phyloP scores from a whole-genome alignment of 1,284 basidiomycete species.

The Ustilago nuda region DNA sequence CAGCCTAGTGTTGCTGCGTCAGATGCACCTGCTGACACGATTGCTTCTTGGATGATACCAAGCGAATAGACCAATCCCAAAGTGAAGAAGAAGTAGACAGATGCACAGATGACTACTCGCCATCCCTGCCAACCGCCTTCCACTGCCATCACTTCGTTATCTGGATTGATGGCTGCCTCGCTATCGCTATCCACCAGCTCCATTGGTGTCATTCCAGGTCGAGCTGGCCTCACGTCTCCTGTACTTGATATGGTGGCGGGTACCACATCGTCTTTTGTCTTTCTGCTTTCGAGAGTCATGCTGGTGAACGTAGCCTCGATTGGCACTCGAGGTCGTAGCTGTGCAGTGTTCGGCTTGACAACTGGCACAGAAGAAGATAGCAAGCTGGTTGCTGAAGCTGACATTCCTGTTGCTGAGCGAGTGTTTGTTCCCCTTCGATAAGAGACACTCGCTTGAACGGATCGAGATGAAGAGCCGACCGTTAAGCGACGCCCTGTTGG shows the following conservation, averaged over 20 bases:
- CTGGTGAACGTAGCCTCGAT: conserved; percentile 12
- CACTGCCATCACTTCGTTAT: conserved; percentile 16
- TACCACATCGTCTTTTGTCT: neutral
- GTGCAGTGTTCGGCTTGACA: conserved; percentile 14
- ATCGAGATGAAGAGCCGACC: conserved; percentile 9
- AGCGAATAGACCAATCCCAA: conserved; percentile 66
- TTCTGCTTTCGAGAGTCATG: conserved; percentile 11
- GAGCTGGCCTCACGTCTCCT: conserved; percentile 1
- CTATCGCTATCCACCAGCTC: conserved; percentile 75
- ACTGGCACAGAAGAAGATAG: conserved; percentile 7
- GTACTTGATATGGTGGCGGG: neutral
- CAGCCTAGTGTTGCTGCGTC: conserved; percentile 67
- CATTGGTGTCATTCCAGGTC: conserved; percentile 76
- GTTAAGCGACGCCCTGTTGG: neutral
- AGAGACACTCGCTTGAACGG: conserved; percentile 4
- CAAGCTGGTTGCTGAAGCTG: conserved; percentile 2
- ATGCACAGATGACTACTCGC: conserved; percentile 37
- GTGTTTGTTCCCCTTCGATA: neutral
- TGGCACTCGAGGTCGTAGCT: conserved; percentile 28
- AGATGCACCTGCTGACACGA: conserved; percentile 61
- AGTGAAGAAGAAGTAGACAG: conserved; percentile 53
- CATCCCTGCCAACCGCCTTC: conserved; percentile 36
- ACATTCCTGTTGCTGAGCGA: neutral
- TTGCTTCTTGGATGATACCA: conserved; percentile 65
- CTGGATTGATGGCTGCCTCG: neutral